These are phyloP conservation scores for Lipomyces japonicus DNA, from an alignment of 805 yeast species.

Conservation along the genomic window DNA sequence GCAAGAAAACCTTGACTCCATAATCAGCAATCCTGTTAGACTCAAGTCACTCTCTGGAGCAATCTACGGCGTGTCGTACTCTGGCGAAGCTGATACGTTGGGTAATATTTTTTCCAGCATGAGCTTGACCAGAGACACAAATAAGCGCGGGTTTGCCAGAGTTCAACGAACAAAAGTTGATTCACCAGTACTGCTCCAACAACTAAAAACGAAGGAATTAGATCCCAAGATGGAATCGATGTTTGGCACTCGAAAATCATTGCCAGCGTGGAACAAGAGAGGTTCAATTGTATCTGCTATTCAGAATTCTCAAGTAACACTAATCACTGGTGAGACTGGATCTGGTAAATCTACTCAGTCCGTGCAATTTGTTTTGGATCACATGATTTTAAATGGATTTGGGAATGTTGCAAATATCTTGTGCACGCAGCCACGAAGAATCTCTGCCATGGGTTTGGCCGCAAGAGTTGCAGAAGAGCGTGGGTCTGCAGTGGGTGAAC, in stretches of 20 bases:
- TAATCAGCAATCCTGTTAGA: slow-evolving; percentile 74
- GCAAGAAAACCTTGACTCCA: slow-evolving; percentile 53
- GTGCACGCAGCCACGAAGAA: slow-evolving; percentile 95
- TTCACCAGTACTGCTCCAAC: slow-evolving; percentile 36
- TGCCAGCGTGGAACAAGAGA: slow-evolving; percentile 84
- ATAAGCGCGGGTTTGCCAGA: slow-evolving; percentile 2
- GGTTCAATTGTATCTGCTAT: slow-evolving; percentile 55
- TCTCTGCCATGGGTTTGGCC: slow-evolving; percentile 90
- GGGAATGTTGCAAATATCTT: slow-evolving; percentile 56
- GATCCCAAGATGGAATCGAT: slow-evolving; percentile 40
- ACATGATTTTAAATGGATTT: slow-evolving; percentile 43
- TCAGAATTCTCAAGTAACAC: slow-evolving; percentile 56
- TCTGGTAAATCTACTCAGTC: slow-evolving; percentile 96
- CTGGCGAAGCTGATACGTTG: slow-evolving; percentile 33
- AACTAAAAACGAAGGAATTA: slow-evolving; percentile 39
- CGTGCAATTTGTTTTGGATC: slow-evolving; percentile 82
- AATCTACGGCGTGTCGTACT: slow-evolving; percentile 27
- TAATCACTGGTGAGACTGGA: slow-evolving; percentile 95
- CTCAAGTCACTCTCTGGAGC: slow-evolving; percentile 42
- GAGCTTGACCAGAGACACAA: slow-evolving; percentile 5
- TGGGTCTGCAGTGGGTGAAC: slow-evolving; percentile 57
- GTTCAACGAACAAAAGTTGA: background rate
- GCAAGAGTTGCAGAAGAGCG: slow-evolving; percentile 89
- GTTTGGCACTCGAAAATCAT: slow-evolving; percentile 47
- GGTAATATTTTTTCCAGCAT: slow-evolving; percentile 15